These are phyloP conservation scores for Podospora didyma DNA, from an alignment of 495 filamentous ascomycete species.

Conservation along the genomic window DNA sequence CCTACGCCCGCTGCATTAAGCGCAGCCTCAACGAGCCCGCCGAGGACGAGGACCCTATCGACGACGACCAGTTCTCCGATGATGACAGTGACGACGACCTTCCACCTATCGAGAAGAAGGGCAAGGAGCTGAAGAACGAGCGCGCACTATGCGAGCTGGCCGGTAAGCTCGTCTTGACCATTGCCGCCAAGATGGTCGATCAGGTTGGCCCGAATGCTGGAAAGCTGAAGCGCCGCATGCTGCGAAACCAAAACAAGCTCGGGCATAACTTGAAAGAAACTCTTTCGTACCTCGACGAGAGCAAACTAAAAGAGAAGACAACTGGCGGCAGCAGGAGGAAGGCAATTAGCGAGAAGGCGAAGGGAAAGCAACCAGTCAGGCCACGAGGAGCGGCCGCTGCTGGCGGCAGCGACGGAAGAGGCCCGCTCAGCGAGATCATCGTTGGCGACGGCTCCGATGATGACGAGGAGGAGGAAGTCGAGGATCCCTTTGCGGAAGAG, in stretches of 20 bases:
- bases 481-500: constrained; percentile 46
- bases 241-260: constrained; percentile 61
- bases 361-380: not conserved
- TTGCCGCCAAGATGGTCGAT: constrained; percentile 71
- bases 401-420: constrained; percentile 8
- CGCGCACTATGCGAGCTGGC: constrained; percentile 79
- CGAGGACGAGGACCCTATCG: constrained; percentile 62
- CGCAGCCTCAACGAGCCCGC: constrained; percentile 61
- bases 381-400: not conserved
- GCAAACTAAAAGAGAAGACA: constrained; percentile 32
- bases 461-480: constrained; percentile 49
- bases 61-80: constrained; percentile 49
- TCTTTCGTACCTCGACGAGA: constrained; percentile 66
- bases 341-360: not conserved
- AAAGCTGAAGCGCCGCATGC: constrained; percentile 58
- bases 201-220: constrained; percentile 52
- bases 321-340: constrained; percentile 14
- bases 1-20: constrained; percentile 64
- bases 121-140: constrained; percentile 66
- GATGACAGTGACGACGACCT: constrained; percentile 55
- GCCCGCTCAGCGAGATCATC: constrained; percentile 37
- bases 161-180: constrained; percentile 73
- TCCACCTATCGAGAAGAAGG: constrained; percentile 49
- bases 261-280: constrained; percentile 76
- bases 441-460: constrained; percentile 45